phyloP scores from a whole-genome alignment of 2,329 filamentous ascomycete species.

The Graphilbum sp. region DNA sequence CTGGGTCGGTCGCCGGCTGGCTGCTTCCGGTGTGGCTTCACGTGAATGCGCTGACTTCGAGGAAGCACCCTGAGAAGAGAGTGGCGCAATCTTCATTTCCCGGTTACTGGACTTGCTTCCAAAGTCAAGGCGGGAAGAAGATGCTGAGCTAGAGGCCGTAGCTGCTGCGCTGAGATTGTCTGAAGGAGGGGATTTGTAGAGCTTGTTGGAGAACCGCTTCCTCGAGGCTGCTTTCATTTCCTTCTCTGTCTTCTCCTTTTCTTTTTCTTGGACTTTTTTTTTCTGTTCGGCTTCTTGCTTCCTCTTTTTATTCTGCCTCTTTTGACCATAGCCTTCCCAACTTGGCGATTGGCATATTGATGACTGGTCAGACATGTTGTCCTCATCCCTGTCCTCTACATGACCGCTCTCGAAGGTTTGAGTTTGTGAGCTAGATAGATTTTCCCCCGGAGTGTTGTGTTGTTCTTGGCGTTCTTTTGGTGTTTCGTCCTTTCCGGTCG shows the following conservation, averaged over 20 bases:
- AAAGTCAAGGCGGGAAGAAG: neutral
- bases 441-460: no score
- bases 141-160: no score
- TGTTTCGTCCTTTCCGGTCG: conserved; percentile 1
- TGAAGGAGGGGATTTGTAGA: conserved; percentile 20
- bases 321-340: conserved; percentile 40
- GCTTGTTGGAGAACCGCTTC: conserved; percentile 16
- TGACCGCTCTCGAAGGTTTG: conserved; percentile 6
- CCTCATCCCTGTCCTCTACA: conserved; percentile 8
- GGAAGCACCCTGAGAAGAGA: no score
- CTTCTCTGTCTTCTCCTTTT: conserved; percentile 13
- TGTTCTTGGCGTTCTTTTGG: no score
- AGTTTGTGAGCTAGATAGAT: neutral
- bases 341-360: conserved; percentile 45
- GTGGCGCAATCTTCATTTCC: neutral
- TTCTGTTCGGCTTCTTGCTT: conserved; percentile 24
- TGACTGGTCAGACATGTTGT: conserved; percentile 23
- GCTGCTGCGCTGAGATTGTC: conserved; percentile 9
- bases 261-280: conserved; percentile 25
- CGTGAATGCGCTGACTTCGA: no score
- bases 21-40: no score
- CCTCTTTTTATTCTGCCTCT: conserved; percentile 37
- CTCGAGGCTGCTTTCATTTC: conserved; percentile 21
- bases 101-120: neutral
- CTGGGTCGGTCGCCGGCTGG: no score